A percentile compares a stretch with the other conserved stretches of the same genome.
Conservation (phyloP, 345 rosid genomes). For the Gossypium rotundifolium region DNA sequence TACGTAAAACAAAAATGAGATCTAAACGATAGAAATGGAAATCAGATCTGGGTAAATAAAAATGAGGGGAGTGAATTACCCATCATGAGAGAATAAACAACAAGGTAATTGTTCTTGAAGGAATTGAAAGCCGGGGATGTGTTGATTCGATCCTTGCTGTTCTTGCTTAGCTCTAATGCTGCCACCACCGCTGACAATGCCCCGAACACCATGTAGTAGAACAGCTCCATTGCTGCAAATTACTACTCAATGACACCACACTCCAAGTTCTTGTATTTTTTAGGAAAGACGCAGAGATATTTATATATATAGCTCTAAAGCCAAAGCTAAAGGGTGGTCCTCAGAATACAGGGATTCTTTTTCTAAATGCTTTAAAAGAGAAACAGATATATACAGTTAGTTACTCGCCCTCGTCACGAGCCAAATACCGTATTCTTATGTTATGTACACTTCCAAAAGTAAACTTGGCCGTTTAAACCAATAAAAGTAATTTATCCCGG, state of each 20-base stretch:
- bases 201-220: constrained; percentile 63
- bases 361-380: not conserved
- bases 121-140: constrained; percentile 72
- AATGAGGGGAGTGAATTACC: constrained; percentile 28
- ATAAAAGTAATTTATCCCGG: not conserved
- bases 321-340: no score
- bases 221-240: constrained; percentile 53
- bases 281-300: constrained; percentile 6
- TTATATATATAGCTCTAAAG: not conserved
- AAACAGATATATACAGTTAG: not conserved
- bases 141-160: constrained; percentile 63
- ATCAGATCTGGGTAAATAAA: constrained; percentile 3
- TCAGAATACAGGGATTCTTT: not conserved
- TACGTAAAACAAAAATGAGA: not conserved
- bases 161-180: constrained; percentile 64
- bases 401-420: not conserved
- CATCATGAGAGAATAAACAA: constrained; percentile 94
- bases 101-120: constrained; percentile 80
- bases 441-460: not conserved
- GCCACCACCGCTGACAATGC: constrained; percentile 59
- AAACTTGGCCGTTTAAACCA: not conserved
- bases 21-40: not conserved
- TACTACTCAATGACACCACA: not conserved
- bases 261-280: not conserved
- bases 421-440: not conserved